Conservation (phyloP, 257 asterid species). For the Schizonepeta tenuifolia region DNA sequence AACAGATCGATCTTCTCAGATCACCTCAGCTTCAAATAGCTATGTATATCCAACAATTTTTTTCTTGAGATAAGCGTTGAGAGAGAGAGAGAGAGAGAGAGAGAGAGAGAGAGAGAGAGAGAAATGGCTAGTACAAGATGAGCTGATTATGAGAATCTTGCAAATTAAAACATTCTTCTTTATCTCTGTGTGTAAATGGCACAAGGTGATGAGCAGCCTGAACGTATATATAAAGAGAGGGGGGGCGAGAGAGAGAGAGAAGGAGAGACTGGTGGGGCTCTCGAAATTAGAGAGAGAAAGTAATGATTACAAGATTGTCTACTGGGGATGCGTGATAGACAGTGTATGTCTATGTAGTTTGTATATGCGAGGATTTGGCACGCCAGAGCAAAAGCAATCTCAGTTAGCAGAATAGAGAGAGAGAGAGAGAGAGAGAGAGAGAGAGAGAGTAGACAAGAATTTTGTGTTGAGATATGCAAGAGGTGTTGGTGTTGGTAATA, state of each 20-base stretch:
- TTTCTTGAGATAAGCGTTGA: not conserved
- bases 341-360: constrained; percentile 13
- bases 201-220: constrained; percentile 21
- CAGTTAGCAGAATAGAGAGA: not conserved
- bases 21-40: not conserved
- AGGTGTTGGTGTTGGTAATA: not conserved
- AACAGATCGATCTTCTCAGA: constrained; percentile 11
- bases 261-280: not conserved
- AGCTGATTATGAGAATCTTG: constrained; percentile 21
- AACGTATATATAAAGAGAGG: constrained; percentile 22
- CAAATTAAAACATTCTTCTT: not conserved
- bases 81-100: not conserved
- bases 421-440: not conserved
- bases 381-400: constrained; percentile 36
- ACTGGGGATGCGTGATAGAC: constrained; percentile 33
- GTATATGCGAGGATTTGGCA: constrained; percentile 31
- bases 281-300: constrained; percentile 28
- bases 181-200: constrained; percentile 5
- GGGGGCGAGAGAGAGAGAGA: not conserved
- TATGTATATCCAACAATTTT: not conserved
- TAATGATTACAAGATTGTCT: constrained; percentile 35
- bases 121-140: not conserved
- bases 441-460: constrained; percentile 17
- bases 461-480: constrained; percentile 32
- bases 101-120: not conserved